Percentiles rank a stretch among this genome's conserved stretches.
Conservation (phyloP, 306 rosid genomes). For the Cyamopsis tetragonoloba region DNA sequence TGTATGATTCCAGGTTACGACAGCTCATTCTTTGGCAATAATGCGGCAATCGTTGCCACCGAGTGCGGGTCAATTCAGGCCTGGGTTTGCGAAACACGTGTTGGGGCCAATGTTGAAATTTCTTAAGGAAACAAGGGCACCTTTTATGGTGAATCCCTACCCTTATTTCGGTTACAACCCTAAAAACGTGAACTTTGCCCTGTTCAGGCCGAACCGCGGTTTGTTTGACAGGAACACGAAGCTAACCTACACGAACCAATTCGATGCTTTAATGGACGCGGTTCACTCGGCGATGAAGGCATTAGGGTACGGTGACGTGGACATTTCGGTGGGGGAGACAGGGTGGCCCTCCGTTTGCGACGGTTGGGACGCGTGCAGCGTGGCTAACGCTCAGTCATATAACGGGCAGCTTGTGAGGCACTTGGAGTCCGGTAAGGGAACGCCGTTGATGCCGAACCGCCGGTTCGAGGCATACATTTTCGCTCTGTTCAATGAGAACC, state of each 20-base stretch:
- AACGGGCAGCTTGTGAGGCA: constrained; percentile 51
- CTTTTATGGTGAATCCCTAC: constrained; percentile 88
- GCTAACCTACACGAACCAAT: constrained; percentile 64
- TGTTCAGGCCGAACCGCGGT: constrained; percentile 62
- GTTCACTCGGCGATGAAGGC: constrained; percentile 64
- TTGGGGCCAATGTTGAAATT: constrained; percentile 60
- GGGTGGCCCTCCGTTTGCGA: constrained; percentile 94
- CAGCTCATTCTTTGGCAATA: constrained; percentile 75
- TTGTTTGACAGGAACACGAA: constrained; percentile 47
- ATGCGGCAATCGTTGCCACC: constrained; percentile 59
- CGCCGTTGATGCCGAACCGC: constrained; percentile 86
- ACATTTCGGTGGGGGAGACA: constrained; percentile 62
- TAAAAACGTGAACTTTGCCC: constrained; percentile 40
- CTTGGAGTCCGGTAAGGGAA: constrained; percentile 54
- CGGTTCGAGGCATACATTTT: constrained; percentile 67
- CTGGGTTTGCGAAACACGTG: constrained; percentile 40
- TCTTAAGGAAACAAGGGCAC: constrained; percentile 48
- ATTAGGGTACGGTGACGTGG: constrained; percentile 52
- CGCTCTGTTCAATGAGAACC: constrained; percentile 73
- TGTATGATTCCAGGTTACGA: constrained; percentile 44
- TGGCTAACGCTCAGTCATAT: constrained; percentile 47
- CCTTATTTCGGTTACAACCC: constrained; percentile 80
- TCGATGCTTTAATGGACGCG: constrained; percentile 70
- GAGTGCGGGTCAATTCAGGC: constrained; percentile 62
- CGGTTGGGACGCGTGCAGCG: constrained; percentile 62